phyloP scores from a whole-genome alignment of 2,329 filamentous ascomycete genomes.

The Cytospora paraplurivora region DNA sequence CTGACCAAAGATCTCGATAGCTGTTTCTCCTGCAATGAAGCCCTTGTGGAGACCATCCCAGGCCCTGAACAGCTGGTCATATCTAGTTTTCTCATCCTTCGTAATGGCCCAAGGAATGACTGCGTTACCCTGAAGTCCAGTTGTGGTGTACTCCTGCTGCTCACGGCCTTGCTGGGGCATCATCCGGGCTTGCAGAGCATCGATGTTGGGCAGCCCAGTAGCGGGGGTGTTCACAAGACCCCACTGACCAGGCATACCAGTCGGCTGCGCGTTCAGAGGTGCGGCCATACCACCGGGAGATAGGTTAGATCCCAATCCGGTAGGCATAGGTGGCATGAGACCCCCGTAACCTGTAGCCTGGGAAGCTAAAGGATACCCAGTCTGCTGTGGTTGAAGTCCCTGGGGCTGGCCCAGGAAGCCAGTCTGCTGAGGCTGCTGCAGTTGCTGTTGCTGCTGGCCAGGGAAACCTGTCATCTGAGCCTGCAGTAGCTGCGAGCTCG shows the following conservation, averaged over 20 bases:
- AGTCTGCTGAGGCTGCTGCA: slow-evolving; percentile 55
- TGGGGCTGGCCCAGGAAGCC: slow-evolving; percentile 56
- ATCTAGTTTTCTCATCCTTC: slow-evolving; percentile 97
- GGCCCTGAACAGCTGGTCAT: slow-evolving; percentile 90
- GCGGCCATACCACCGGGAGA: slow-evolving; percentile 63
- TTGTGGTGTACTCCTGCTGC: slow-evolving; percentile 77
- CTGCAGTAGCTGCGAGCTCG: slow-evolving; percentile 67
- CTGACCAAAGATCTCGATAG: slow-evolving; percentile 96
- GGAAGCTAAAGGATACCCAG: slow-evolving; percentile 68
- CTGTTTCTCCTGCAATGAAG: slow-evolving; percentile 86
- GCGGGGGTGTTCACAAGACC: slow-evolving; percentile 95
- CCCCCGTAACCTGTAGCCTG: slow-evolving; percentile 81
- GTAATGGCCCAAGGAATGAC: slow-evolving; percentile 98
- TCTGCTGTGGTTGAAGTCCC: slow-evolving; percentile 67
- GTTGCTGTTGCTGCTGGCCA: slow-evolving; percentile 59
- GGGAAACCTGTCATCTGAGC: slow-evolving; percentile 71
- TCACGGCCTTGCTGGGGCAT: slow-evolving; percentile 97
- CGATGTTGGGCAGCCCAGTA: slow-evolving; percentile 88
- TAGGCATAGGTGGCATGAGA: slow-evolving; percentile 72
- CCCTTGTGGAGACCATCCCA: slow-evolving; percentile 97
- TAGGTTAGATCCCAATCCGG: slow-evolving; percentile 56
- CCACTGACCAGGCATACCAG: slow-evolving; percentile 92
- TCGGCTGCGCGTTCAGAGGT: slow-evolving; percentile 88
- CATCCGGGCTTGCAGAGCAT: slow-evolving; percentile 88
- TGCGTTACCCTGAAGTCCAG: slow-evolving; percentile 87